Percentiles rank a stretch among this genome's conserved stretches.
phyloP scores from a whole-genome alignment of 495 filamentous ascomycete genomes.

The Talaromyces ruber region DNA sequence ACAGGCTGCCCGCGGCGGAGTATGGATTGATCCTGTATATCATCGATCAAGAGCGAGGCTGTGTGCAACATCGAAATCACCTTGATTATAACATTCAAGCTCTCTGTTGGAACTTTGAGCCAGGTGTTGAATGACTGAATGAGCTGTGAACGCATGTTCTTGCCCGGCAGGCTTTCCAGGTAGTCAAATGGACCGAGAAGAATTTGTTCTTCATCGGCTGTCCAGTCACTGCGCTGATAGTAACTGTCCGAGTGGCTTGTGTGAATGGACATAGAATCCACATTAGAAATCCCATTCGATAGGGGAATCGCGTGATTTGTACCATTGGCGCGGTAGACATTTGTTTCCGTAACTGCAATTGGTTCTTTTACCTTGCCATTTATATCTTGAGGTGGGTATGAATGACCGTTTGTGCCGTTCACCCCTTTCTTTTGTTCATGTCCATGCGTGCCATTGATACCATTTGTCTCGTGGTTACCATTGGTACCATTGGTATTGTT shows the following conservation, averaged over 20 bases:
- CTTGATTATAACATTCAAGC: conserved; percentile 8
- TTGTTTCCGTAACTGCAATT: not conserved
- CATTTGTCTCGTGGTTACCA: not conserved
- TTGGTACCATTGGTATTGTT: not conserved
- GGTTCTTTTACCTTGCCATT: not conserved
- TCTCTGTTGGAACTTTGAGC: conserved; percentile 7
- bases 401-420: not conserved
- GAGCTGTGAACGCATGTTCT: conserved; percentile 1
- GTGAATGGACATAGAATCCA: not conserved
- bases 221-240: not conserved
- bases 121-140: conserved; percentile 12
- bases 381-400: not conserved
- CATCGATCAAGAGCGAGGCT: conserved; percentile 18
- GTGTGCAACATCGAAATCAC: conserved; percentile 14
- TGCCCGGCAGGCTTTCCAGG: conserved; percentile 1
- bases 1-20: conserved; percentile 86
- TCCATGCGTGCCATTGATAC: not conserved
- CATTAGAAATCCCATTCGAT: not conserved
- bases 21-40: conserved; percentile 58
- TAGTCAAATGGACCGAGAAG: conserved; percentile 6
- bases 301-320: not conserved
- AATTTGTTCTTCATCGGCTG: not conserved
- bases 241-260: not conserved
- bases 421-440: not conserved
- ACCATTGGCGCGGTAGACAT: not conserved